Base-by-base conservation (phyloP, 768 basidiomycete species). In the Tricholoma flavovirens region DNA sequence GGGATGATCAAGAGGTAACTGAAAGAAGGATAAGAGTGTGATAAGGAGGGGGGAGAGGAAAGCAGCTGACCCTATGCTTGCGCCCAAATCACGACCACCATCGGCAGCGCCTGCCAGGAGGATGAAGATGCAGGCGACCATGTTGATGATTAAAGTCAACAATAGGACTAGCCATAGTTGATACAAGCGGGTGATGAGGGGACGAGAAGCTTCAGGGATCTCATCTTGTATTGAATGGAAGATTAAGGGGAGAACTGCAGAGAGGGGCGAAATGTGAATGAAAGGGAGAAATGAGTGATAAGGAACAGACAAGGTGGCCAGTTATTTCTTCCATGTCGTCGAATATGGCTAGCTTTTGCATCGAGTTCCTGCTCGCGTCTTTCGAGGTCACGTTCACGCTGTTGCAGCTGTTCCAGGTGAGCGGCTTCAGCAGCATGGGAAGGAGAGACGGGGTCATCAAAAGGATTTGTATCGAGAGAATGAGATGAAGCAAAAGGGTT, bases 101-200 rank as follows among this genome's bases (percentile, higher is more conserved):
- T 90, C 86, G 42, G 74, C 71, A 49, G 83, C 80, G 55, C 94
- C 94, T 5, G 87, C 78, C 48, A 90, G 75, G 61, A 98, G 82
- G 60, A 98, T 77, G 65, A 90, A 81, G 66, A 98, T 87, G 69
- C 90, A 95, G 24, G 90, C 89, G 52, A 98, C 77, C 75, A 97
- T 80, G 76, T 99, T 99, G 67, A 98, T 60, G 66, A 95, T 70
- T 51, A 98, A 77, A 6, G 93, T 94, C 36, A 73, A 81, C 21
- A 86, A 64, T 21, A 99, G 87, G 59, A 93, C 84, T 43, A 98
- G 86, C 97, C 97, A 99, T 64, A 98, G 81, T 66, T 92, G 87
- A 68, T 90, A 98, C 58, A 99, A 73, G 35, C 92, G 84, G 49
- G 86, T 88, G 62, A 98, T 87, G 59, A 93, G 82, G 4, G 83